A percentile compares a stretch with the other conserved stretches of the same genome.
phyloP scores from a whole-genome alignment of 352 stramenopile genomes.

The Phytophthora pistaciae region DNA sequence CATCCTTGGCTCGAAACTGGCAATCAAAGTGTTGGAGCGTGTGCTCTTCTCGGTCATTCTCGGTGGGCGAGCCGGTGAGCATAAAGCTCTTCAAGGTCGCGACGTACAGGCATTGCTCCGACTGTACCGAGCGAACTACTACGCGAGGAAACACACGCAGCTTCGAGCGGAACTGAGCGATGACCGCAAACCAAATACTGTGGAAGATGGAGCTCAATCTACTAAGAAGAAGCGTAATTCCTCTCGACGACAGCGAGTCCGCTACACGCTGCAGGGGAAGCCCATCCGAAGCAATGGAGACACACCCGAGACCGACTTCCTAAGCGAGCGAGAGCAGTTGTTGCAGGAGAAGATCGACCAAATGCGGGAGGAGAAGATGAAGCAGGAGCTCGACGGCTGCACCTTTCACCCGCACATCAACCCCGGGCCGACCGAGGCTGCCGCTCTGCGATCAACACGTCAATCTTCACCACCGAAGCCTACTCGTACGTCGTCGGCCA shows the following conservation, averaged over 20 bases:
- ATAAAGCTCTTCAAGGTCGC: conserved; percentile 5
- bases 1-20: conserved; percentile 1
- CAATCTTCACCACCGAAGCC: neutral
- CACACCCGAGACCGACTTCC: conserved; percentile 24
- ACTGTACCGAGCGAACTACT: conserved; percentile 53
- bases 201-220: neutral
- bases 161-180: conserved; percentile 8
- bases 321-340: conserved; percentile 42
- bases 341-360: conserved; percentile 36
- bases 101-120: conserved; percentile 27
- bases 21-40: conserved; percentile 19
- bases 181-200: neutral
- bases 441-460: neutral
- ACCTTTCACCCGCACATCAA: conserved; percentile 63
- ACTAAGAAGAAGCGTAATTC: conserved; percentile 8
- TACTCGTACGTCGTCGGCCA: conserved; percentile 8
- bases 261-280: conserved; percentile 52
- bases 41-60: conserved; percentile 39
- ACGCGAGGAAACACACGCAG: conserved; percentile 36
- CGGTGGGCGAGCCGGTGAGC: conserved; percentile 8
- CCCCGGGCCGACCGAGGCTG: conserved; percentile 2
- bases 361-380: conserved; percentile 46
- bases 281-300: conserved; percentile 15
- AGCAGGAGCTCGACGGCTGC: conserved; percentile 55
- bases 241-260: conserved; percentile 22